A percentile compares a stretch with the other conserved stretches of the same genome.
Conservation (phyloP, 345 rosid genomes). For the Acer campestre region DNA sequence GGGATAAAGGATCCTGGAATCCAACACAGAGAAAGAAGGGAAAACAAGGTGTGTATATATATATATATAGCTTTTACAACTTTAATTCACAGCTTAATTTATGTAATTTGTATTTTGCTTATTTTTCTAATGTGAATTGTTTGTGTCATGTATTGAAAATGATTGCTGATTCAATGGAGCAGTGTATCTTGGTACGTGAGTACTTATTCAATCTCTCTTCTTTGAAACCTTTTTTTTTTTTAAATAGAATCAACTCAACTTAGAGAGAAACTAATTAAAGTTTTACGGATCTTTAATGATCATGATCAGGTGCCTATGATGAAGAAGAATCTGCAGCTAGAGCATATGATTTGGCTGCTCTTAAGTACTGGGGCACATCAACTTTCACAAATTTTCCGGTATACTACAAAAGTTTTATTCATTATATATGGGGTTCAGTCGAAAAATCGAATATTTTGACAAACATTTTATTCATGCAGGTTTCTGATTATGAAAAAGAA, state of each 20-base stretch:
- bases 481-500: slow-evolving; percentile 39
- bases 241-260: neutral
- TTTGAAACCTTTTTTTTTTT: neutral
- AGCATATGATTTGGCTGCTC: slow-evolving; percentile 48
- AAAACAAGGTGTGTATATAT: slow-evolving; percentile 42
- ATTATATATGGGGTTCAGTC: neutral
- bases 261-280: neutral
- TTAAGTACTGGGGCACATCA: slow-evolving; percentile 44
- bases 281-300: neutral
- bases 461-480: slow-evolving; percentile 13
- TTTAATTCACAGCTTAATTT: neutral
- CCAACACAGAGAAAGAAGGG: slow-evolving; percentile 49
- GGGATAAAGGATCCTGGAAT: slow-evolving; percentile 56
- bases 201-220: neutral
- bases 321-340: slow-evolving; percentile 52
- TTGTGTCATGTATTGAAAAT: slow-evolving; percentile 4
- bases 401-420: neutral
- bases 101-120: neutral
- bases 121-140: slow-evolving; percentile 7
- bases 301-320: slow-evolving; percentile 38
- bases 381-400: slow-evolving; percentile 42
- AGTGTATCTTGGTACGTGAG: slow-evolving; percentile 48
- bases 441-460: neutral
- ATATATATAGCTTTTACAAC: neutral
- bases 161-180: slow-evolving; percentile 10